A percentile compares a stretch with the other conserved stretches of the same genome.
Conservation (phyloP, 805 yeast genomes). For the Yarrowia sp. region DNA sequence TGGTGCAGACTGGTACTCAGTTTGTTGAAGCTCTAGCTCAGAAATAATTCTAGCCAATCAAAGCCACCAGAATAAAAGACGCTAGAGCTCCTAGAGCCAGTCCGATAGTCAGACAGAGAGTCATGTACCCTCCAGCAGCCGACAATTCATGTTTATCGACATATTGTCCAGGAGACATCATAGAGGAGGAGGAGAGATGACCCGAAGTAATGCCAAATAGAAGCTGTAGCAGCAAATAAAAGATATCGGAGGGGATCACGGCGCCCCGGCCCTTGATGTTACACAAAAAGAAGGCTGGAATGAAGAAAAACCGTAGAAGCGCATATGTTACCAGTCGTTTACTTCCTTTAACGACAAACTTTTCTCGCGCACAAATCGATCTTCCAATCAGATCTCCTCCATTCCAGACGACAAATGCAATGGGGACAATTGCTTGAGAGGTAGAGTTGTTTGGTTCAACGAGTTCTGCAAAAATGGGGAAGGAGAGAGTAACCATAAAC, state of each 20-base stretch:
- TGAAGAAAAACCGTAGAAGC: constrained; percentile 50
- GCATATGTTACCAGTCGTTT: constrained; percentile 53
- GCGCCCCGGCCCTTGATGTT: constrained; percentile 51
- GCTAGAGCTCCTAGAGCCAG: constrained; percentile 73
- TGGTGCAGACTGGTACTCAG: constrained; percentile 7
- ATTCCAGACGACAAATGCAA: constrained; percentile 84
- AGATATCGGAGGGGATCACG: constrained; percentile 50
- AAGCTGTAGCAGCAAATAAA: constrained; percentile 70
- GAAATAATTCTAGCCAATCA: constrained; percentile 4
- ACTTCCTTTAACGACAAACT: constrained; percentile 47
- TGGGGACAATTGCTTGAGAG: constrained; percentile 58
- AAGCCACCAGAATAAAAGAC: constrained; percentile 62
- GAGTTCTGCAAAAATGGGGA: constrained; percentile 86
- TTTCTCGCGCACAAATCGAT: constrained; percentile 54
- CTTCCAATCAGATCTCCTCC: constrained; percentile 83
- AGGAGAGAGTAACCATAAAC: constrained; percentile 69
- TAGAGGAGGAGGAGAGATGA: constrained; percentile 72
- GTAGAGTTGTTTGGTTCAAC: constrained; percentile 38
- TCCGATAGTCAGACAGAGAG: constrained; percentile 74
- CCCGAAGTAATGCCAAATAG: constrained; percentile 87
- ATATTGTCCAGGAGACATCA: constrained; percentile 67
- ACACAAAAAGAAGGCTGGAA: constrained; percentile 73
- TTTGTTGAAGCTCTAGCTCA: constrained; percentile 20
- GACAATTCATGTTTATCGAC: constrained; percentile 68
- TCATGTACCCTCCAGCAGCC: constrained; percentile 93